Evolutionary conservation across 169 alveolate species (phyloP).

Genomic region (Plasmodium gonderi): DNA sequence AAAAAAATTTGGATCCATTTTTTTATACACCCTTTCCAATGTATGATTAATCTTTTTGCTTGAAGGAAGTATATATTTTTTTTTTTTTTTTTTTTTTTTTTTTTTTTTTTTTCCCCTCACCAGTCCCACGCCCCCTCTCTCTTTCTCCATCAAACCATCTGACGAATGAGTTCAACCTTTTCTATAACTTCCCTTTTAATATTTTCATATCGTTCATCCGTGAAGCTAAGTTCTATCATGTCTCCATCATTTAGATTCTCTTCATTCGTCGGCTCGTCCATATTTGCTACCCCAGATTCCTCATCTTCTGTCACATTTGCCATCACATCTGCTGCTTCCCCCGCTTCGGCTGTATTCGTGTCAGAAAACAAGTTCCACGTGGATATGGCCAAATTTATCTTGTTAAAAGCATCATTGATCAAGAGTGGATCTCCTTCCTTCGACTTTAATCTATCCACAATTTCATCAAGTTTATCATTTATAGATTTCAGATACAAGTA

Average conservation of each 20-base stretch:
- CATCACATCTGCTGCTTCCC: not conserved
- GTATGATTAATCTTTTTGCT: no score
- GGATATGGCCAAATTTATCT: constrained; percentile 37
- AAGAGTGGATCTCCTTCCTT: constrained; percentile 37
- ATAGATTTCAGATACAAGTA: not conserved
- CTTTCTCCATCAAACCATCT: not conserved
- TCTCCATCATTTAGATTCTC: no score
- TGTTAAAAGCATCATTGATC: constrained; percentile 28
- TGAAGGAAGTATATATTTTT: no score
- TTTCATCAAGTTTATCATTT: constrained; percentile 20
- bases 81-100: not conserved
- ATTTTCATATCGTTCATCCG: constrained; percentile 4
- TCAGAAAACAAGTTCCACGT: constrained; percentile 56
- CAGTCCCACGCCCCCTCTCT: no score
- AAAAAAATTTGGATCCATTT: no score
- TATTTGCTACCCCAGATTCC: not conserved
- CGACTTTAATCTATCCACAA: constrained; percentile 7
- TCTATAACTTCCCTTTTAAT: constrained; percentile 18
- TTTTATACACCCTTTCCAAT: no score
- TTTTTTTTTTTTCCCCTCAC: not conserved
- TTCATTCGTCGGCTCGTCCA: not conserved
- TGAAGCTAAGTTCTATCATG: not conserved
- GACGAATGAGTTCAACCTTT: constrained; percentile 35
- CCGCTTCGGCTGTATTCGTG: not conserved
- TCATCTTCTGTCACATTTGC: not conserved